Base-by-base conservation (phyloP, 2,329 filamentous ascomycete species). In the Penicillium sp. region DNA sequence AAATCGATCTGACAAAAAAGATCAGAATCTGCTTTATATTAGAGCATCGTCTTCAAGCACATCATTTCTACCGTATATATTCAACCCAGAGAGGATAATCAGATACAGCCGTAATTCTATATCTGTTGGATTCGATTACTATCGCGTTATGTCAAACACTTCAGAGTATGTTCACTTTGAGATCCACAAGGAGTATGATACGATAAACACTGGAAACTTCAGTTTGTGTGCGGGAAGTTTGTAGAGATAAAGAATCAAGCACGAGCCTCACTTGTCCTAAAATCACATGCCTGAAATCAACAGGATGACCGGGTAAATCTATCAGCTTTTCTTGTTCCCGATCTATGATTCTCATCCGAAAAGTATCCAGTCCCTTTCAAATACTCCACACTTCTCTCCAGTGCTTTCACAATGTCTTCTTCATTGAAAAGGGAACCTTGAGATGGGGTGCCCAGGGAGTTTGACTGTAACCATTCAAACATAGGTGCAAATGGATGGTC, bases 401-500 rank as follows among this genome's bases (percentile, higher is more conserved):
- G 25, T 2, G 44, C 35, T 12, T 25, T 18, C 9, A 43, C 6
- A 7, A 41, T 47, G 11, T 43, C 39, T 11, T 39, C 28, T 6
- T 39, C n/a, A 7, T 26, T 18, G 32, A 43, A 43, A 36, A 26
- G 13, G 6, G 36, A 25, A 13, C 34, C 11, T 25, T 5, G 36
- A 29, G 36, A 42, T 40, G 33, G 43, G 46, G 12, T 52, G 32
- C 44, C 47, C 34, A 36, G 40, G 18, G 13, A 25, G 39, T 45
- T 11, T 52, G 36, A 11, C 47, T 37, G 33, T 9, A 52, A 38
- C 46, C 50, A 52, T n/a, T 39, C 24, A 29, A 49, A 32, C 9
- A 52, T 18, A 8, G 47, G 47, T n/a, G 35, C 33, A 11, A 49
- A 43, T 7, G 40, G 50, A 45, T 49, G 44, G 24, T 52, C 37